Base-by-base conservation (phyloP, 2,329 filamentous ascomycete species). In the Ophiostoma sp. region DNA sequence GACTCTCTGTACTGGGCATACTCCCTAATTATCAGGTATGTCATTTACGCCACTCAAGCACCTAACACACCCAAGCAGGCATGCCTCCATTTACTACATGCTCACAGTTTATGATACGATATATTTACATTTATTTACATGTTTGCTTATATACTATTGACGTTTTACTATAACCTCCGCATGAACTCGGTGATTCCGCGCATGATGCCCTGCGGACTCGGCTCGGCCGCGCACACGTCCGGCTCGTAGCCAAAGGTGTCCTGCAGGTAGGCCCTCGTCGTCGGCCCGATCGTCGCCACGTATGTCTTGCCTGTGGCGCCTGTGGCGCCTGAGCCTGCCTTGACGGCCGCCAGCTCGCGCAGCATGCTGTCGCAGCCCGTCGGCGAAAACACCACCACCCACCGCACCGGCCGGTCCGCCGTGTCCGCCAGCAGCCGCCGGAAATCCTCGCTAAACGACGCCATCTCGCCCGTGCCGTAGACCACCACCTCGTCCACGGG, bases 271-370 rank as follows among this genome's bases (percentile, higher is more conserved):
- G 93, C 88, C 73, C 89, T 85, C 13, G 95, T 99, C 23, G 95
- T 99, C 15, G 95, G 94, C 0, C 95, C 95, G 79, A 99, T 99
- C 0, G 94, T 96, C 17, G 90, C 92, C 72, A 98, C 83, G 73
- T 86, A 88, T 0, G 35, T 39, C 10, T 35, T 39, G 7, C 35
- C 62, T 41, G 8, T 41, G 27, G 27, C 2, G 39, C 13, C 20
- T 23, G 7, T 1, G 33, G 3, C 1, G 6, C 33, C 2, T 11
- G 11, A 5, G 31, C 15, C 35, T 23, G 17, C 2, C 81, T 84
- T 31, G 27, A 1, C 39, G 11, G 39, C 39, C 3, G 39, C 10
- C 68, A 91, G 76, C 1, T 81, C 81, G 7, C 80, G 79, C 60
- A 90, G 80, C 82, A 90, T 84, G 74, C 81, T 83, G 73, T 89